These are phyloP conservation scores for Skeletonema marinoi DNA, from an alignment of 108 stramenopile genomes.

Conservation along the genomic window DNA sequence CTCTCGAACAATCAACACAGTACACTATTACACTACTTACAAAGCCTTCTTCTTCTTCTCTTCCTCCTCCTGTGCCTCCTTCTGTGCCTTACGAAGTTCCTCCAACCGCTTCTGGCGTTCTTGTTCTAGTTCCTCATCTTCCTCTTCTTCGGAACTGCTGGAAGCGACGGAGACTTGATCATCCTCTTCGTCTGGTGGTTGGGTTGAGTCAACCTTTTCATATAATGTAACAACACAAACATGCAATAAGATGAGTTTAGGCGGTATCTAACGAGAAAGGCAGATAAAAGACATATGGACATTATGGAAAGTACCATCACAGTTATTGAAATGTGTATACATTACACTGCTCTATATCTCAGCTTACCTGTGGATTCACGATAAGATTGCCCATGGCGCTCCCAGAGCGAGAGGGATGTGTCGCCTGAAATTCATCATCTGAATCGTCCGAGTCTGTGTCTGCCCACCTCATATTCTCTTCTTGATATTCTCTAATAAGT, in stretches of 20 bases:
- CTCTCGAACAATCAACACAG: neutral
- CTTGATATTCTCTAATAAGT: neutral
- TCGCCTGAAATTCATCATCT: slow-evolving; percentile 47
- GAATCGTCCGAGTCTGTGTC: slow-evolving; percentile 52
- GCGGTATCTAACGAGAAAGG: too few species aligned
- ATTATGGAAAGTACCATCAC: neutral
- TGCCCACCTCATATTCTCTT: slow-evolving; percentile 46
- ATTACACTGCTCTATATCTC: neutral
- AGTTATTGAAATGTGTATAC: neutral
- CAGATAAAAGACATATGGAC: too few species aligned
- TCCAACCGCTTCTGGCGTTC: slow-evolving; percentile 19
- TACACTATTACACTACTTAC: neutral
- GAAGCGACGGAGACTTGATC: slow-evolving; percentile 10
- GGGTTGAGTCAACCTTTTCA: neutral
- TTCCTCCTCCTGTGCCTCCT: slow-evolving; percentile 11
- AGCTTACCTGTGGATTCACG: neutral
- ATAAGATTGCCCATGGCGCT: slow-evolving; percentile 4
- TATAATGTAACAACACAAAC: neutral
- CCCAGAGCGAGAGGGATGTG: slow-evolving; percentile 22
- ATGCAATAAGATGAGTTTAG: neutral
- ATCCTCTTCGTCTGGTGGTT: slow-evolving; percentile 13
- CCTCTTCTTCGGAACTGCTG: slow-evolving; percentile 25
- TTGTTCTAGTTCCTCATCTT: slow-evolving; percentile 26
- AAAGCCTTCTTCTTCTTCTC: slow-evolving; percentile 28
- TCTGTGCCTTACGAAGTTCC: slow-evolving; percentile 21